Conservation (phyloP, 352 stramenopile genomes). For the Thalassiosira pacifica region DNA sequence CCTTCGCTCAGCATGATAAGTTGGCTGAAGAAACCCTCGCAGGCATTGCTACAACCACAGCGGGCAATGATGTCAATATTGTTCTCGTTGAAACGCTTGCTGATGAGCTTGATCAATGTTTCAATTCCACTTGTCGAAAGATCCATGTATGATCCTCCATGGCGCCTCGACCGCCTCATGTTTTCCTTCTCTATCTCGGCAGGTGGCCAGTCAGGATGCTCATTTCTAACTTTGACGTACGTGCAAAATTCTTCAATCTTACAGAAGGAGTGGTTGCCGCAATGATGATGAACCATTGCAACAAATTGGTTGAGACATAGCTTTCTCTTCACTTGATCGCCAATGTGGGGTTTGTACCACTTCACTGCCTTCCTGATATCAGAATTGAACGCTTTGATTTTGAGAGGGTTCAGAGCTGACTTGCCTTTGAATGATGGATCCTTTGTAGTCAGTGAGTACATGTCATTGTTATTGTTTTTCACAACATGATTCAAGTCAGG, state of each 20-base stretch:
- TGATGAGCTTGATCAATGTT: neutral
- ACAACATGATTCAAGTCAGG: neutral
- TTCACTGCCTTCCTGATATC: neutral
- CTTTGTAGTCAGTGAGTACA: neutral
- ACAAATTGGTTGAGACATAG: conserved; percentile 1
- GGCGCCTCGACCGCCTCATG: neutral
- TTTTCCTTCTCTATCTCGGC: neutral
- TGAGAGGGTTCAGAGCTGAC: neutral
- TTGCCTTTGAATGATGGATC: neutral
- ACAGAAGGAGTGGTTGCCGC: neutral
- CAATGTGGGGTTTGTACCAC: neutral
- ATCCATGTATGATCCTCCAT: conserved; percentile 9
- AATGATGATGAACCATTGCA: conserved; percentile 13
- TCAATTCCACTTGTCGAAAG: neutral
- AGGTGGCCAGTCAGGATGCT: neutral
- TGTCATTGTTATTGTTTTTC: conserved; percentile 1
- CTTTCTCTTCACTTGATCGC: neutral
- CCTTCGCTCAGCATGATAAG: conserved; percentile 8
- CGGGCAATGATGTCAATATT: conserved; percentile 6
- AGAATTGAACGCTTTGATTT: conserved; percentile 1
- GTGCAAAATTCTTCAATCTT: neutral
- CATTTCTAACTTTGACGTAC: neutral
- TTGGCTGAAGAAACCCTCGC: neutral
- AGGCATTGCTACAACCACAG: conserved; percentile 11
- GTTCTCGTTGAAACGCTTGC: neutral